Evolutionary conservation across 2,329 filamentous ascomycete species (phyloP).

Genomic region (Nemania diffusa): DNA sequence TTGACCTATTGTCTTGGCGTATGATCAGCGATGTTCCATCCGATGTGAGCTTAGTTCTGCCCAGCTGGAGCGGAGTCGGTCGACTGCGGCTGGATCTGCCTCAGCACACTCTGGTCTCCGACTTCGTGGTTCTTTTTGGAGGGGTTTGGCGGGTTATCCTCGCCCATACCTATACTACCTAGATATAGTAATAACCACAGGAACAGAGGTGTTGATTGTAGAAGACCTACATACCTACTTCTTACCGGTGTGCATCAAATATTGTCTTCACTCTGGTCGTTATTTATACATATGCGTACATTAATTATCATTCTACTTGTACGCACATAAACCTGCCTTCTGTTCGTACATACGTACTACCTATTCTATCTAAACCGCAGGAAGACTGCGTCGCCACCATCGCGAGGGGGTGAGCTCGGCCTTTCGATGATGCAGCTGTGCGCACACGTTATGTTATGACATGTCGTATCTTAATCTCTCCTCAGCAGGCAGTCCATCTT

Average conservation of each 20-base stretch:
- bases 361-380: neutral
- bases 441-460: slow-evolving; percentile 27
- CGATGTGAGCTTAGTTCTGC: slow-evolving; percentile 41
- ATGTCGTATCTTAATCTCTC: slow-evolving; percentile 27
- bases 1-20: slow-evolving; percentile 46
- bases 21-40: slow-evolving; percentile 41
- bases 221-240: neutral
- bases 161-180: neutral
- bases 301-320: neutral
- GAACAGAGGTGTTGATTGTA: neutral
- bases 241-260: neutral
- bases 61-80: slow-evolving; percentile 40
- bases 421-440: slow-evolving; percentile 18
- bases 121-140: slow-evolving; percentile 25
- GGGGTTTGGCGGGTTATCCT: slow-evolving; percentile 4
- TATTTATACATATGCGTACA: neutral
- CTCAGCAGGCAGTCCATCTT: slow-evolving; percentile 20
- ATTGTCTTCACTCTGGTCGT: neutral
- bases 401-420: slow-evolving; percentile 8
- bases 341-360: neutral
- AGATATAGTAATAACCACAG: slow-evolving; percentile 10
- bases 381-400: neutral
- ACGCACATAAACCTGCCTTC: neutral
- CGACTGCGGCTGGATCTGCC: slow-evolving; percentile 42
- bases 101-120: slow-evolving; percentile 31